A percentile compares a stretch with the other conserved stretches of the same genome.
These are phyloP conservation scores for Melianthus villosus DNA, from an alignment of 441 rosid species.

Conservation along the genomic window DNA sequence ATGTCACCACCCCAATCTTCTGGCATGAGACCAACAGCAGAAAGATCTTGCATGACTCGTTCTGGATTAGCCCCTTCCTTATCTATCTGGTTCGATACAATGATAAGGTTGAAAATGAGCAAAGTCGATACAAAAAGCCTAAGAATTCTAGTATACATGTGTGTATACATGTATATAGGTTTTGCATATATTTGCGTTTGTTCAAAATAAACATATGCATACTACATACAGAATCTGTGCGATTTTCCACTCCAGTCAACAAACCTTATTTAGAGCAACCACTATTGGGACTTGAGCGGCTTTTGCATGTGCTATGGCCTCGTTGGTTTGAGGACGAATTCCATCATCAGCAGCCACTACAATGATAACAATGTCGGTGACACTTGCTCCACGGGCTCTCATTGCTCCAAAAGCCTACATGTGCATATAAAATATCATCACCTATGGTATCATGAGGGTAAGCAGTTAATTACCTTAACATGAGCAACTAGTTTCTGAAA, in stretches of 20 bases:
- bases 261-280: conserved; percentile 83
- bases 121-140: too few species aligned
- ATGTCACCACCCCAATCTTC: conserved; percentile 97
- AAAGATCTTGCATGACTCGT: conserved; percentile 92
- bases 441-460: too few species aligned
- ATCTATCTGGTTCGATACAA: conserved; percentile 45
- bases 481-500: too few species aligned
- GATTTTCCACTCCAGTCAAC: too few species aligned
- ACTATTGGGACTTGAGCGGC: conserved; percentile 91
- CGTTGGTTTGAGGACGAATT: conserved; percentile 91
- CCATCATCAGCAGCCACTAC: conserved; percentile 99
- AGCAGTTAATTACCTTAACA: too few species aligned
- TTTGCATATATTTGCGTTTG: too few species aligned
- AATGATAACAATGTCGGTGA: conserved; percentile 84
- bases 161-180: too few species aligned
- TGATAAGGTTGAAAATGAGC: too few species aligned
- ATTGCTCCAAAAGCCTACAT: conserved; percentile 96
- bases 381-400: conserved; percentile 98
- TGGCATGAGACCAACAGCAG: conserved; percentile 87
- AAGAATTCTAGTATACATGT: too few species aligned
- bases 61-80: conserved; percentile 94
- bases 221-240: too few species aligned
- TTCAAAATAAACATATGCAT: too few species aligned
- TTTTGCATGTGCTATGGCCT: conserved; percentile 94
- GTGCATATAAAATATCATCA: conserved; percentile 20